Percentiles rank a stretch among this genome's conserved stretches.
Evolutionary conservation across 139 green algal genomes (phyloP).

Genomic region (Volvox reticuliferus): DNA sequence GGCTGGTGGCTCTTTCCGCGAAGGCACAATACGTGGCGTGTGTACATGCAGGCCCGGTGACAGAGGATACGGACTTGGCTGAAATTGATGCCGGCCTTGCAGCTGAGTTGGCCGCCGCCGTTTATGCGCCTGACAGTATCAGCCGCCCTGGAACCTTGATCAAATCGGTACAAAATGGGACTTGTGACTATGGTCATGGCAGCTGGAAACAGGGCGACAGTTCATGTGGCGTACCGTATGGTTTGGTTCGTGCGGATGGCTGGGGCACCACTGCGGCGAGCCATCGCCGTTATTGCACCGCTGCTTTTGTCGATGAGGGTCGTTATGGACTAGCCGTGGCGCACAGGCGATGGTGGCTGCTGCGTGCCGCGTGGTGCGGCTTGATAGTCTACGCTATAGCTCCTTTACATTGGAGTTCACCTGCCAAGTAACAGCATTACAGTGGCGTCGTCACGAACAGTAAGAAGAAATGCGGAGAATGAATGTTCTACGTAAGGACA

Average conservation of each 20-base stretch:
- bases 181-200: too few species aligned
- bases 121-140: too few species aligned
- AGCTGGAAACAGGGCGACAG: too few species aligned
- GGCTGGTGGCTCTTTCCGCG: not conserved
- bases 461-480: too few species aligned
- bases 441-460: too few species aligned
- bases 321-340: slow-evolving; percentile 32
- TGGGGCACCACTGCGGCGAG: not conserved
- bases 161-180: too few species aligned
- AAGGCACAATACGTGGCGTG: not conserved
- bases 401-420: not conserved
- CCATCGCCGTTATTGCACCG: slow-evolving; percentile 17
- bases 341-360: slow-evolving; percentile 41
- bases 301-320: not conserved
- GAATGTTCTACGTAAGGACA: too few species aligned
- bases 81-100: not conserved
- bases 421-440: too few species aligned
- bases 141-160: too few species aligned
- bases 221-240: not conserved
- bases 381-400: not conserved
- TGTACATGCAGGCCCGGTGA: not conserved
- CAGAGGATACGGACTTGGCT: not conserved
- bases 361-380: slow-evolving; percentile 20
- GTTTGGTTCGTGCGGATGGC: not conserved
- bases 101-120: not conserved